phyloP scores from a whole-genome alignment of 805 yeast species.

The Candida takata region DNA sequence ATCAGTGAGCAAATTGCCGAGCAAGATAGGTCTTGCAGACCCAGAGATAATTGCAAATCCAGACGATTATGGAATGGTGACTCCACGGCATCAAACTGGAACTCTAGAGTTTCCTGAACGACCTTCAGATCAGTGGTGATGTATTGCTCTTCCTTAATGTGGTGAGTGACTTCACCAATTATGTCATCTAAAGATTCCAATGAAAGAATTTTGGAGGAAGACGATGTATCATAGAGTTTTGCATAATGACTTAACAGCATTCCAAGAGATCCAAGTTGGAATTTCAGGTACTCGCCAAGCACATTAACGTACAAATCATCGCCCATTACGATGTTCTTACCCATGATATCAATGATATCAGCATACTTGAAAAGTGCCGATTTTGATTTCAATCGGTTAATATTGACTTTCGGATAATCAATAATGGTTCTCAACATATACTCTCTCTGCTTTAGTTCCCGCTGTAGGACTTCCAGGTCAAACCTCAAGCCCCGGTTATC shows the following conservation, averaged over 20 bases:
- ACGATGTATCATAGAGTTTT: not conserved
- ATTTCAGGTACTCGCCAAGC: constrained; percentile 1
- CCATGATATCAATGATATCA: not conserved
- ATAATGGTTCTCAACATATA: not conserved
- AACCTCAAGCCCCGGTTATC: constrained; percentile 3
- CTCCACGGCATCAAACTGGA: not conserved
- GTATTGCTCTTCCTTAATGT: constrained; percentile 9
- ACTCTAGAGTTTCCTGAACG: not conserved
- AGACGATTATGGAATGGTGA: not conserved
- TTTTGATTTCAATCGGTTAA: not conserved
- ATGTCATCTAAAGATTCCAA: constrained; percentile 2
- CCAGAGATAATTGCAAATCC: not conserved
- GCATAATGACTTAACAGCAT: constrained; percentile 1
- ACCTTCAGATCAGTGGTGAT: constrained; percentile 3
- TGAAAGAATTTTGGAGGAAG: not conserved
- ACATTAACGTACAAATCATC: constrained; percentile 5
- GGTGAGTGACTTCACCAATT: constrained; percentile 5
- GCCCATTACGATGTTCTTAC: not conserved
- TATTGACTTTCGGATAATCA: not conserved
- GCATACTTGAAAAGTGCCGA: not conserved
- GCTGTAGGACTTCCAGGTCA: not conserved
- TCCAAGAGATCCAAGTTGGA: constrained; percentile 3
- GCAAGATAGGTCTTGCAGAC: constrained; percentile 1
- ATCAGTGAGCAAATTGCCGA: not conserved
- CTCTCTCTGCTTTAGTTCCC: not conserved